Conservation (phyloP, 192 early-diverging fungal species). For the Gigaspora rosea region DNA sequence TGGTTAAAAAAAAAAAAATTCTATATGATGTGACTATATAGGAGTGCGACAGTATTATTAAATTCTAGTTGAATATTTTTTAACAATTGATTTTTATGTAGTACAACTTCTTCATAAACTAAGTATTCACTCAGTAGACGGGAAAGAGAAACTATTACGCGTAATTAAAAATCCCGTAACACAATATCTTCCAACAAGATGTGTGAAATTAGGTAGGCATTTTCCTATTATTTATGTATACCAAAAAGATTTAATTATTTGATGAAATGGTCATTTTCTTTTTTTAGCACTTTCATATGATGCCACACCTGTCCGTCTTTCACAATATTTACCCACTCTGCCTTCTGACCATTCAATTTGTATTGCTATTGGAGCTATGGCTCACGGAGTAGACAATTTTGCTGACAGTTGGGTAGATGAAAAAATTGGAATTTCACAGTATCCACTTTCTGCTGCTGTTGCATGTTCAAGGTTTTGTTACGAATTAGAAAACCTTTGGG, state of each 20-base stretch:
- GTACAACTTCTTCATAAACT: constrained; percentile 99
- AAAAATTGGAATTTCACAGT: constrained; percentile 97
- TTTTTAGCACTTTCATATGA: constrained; percentile 82
- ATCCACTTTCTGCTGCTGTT: constrained; percentile 94
- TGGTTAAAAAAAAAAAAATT: too few species aligned
- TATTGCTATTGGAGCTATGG: constrained; percentile 94
- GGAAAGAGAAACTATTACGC: constrained; percentile 89
- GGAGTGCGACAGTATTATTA: neutral
- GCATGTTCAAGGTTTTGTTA: constrained; percentile 93
- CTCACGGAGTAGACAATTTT: constrained; percentile 94
- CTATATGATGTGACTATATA: too few species aligned
- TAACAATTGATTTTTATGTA: constrained; percentile 31
- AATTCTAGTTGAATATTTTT: neutral
- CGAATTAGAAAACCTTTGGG: constrained; percentile 90
- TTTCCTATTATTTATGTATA: constrained; percentile 4
- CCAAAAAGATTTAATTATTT: neutral
- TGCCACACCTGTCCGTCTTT: constrained; percentile 79
- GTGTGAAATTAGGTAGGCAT: constrained; percentile 77
- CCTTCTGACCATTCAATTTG: constrained; percentile 80
- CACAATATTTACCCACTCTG: constrained; percentile 80
- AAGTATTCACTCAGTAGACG: constrained; percentile 88
- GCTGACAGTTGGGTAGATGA: constrained; percentile 95
- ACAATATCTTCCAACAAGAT: constrained; percentile 91
- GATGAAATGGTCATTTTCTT: neutral
- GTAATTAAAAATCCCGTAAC: constrained; percentile 98